Percentiles rank a stretch among this genome's conserved stretches.
Conservation (phyloP, 352 stramenopile genomes). For the Globisporangium takayamanum region DNA sequence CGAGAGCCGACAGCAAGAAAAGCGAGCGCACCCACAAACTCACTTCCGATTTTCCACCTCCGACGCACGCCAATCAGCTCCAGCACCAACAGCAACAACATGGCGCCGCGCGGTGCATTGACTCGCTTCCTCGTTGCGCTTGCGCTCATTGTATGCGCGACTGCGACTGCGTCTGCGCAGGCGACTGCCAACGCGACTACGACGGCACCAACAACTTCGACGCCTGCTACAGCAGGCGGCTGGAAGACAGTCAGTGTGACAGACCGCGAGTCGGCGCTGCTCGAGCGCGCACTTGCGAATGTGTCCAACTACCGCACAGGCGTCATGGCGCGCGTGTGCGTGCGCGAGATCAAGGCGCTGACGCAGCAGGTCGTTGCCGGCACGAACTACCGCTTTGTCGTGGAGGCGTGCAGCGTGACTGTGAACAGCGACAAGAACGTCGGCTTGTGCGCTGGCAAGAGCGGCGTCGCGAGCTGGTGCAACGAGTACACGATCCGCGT, state of each 20-base stretch:
- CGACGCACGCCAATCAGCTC: too few relatives aligned
- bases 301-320: conserved; percentile 20
- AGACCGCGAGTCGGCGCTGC: conserved; percentile 17
- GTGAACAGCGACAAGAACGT: conserved; percentile 25
- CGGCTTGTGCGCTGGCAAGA: conserved; percentile 25
- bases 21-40: too few relatives aligned
- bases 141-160: too few relatives aligned
- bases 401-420: conserved; percentile 31
- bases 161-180: too few relatives aligned
- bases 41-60: too few relatives aligned
- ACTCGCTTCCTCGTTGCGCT: too few relatives aligned
- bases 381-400: conserved; percentile 70
- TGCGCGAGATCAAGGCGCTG: conserved; percentile 29
- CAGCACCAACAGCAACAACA: too few relatives aligned
- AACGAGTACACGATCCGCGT: conserved; percentile 42
- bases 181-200: too few relatives aligned
- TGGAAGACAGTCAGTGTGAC: conserved; percentile 23
- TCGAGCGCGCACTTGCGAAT: conserved; percentile 23
- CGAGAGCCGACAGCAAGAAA: too few relatives aligned
- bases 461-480: conserved; percentile 15
- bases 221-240: conserved; percentile 16
- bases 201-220: conserved; percentile 10
- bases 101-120: too few relatives aligned
- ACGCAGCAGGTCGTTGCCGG: conserved; percentile 51
- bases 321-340: conserved; percentile 29